Evolutionary conservation across 257 asterid species (phyloP), one percentile per base, ranked within the genome.

Genomic region (Solanum virginianum): DNA sequence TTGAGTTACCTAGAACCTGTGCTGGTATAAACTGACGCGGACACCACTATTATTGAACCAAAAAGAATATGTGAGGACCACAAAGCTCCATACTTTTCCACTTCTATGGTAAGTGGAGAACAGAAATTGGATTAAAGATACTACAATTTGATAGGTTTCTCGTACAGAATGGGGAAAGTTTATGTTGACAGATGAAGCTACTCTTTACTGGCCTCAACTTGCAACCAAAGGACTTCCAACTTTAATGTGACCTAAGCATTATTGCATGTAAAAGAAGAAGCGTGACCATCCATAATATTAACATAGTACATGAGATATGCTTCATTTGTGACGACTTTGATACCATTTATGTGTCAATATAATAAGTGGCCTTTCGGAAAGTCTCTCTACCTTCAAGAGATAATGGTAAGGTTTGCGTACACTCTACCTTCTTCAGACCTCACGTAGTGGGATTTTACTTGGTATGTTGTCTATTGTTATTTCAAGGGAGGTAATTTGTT

Each of bases 51-150:
- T 18, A 70, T 39, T 17, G 85, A 83, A 83, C 88, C 68, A 84
- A 77, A 86, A 32, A 85, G 90, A 91, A 86, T 87, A 84, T 77
- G 91, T 83, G 90, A 91, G 97, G 96, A 91, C 97, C 97, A 92
- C 96, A 49, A 49, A 87, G 92, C 87, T 89, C 92, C 95, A 91
- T 90, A 85, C 86, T 86, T 80, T 87, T 88, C 83, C 53, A 24
- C 16, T 26, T 79, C 68, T 86, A 83, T 80, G 66, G 90, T 88
- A 77, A 84, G 85, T 89, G 89, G 89, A 89, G 89, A 77, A 77
- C 63, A 77, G 85, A 85, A 85, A 83, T 86, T 84, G 87, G 87
- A 88, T 89, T 80, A 84, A 84, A 86, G 83, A 86, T 68, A 51
- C 63, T 84, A 68, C 47, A 81, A 39, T 84, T 77, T 88, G 91